A percentile compares a stretch with the other conserved stretches of the same genome.
These are phyloP conservation scores for Exobasidium cylindrosporum DNA, from an alignment of 1,284 basidiomycete genomes.

Conservation along the genomic window DNA sequence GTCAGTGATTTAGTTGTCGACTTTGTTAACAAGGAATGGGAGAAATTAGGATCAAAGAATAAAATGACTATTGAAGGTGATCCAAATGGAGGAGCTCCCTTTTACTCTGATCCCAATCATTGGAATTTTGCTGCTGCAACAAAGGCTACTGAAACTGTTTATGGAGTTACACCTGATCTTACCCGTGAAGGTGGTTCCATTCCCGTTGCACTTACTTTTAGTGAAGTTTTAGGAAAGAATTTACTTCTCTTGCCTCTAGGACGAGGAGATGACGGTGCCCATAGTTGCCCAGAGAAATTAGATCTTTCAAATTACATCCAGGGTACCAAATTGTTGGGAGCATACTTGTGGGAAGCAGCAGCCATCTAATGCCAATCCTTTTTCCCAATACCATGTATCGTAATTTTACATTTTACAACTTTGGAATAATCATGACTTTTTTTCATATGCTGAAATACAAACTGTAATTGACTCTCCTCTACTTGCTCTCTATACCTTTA, in stretches of 20 bases:
- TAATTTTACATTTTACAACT: neutral
- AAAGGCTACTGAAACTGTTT: conserved; percentile 76
- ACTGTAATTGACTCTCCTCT: too few species aligned
- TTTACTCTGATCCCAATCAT: conserved; percentile 61
- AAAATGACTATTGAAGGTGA: conserved; percentile 40
- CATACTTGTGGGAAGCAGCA: conserved; percentile 78
- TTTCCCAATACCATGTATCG: neutral
- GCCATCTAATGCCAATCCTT: too few species aligned
- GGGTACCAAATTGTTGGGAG: conserved; percentile 69
- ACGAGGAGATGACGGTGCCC: conserved; percentile 70
- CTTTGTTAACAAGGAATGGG: conserved; percentile 47
- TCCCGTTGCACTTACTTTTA: conserved; percentile 92
- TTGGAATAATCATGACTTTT: neutral
- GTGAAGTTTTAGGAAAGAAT: conserved; percentile 71
- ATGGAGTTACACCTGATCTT: conserved; percentile 77
- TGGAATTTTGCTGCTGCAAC: conserved; percentile 94
- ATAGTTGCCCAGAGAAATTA: conserved; percentile 88
- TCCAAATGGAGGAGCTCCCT: conserved; percentile 50
- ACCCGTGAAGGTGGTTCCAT: conserved; percentile 95
- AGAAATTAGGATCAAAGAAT: conserved; percentile 53
- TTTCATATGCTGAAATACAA: neutral
- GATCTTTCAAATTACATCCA: conserved; percentile 89
- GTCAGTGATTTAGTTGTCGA: conserved; percentile 46
- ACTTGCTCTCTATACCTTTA: too few species aligned
- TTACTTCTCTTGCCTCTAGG: conserved; percentile 89